Conservation (phyloP, 2,329 filamentous ascomycete species). For the Penicillium sp. region DNA sequence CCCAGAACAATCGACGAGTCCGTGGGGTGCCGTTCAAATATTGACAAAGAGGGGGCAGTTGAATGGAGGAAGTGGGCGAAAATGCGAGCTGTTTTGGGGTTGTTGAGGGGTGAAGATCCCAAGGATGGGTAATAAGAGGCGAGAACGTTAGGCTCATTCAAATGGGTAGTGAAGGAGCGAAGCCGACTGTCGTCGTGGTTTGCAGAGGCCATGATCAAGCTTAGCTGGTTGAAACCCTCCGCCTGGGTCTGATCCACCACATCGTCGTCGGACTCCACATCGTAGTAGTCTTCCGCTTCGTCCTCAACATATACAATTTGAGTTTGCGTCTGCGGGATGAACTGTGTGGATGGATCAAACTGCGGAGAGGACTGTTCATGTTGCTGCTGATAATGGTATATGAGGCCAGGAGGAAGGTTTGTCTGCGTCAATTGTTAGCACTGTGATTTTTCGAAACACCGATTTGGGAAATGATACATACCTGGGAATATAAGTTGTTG, state of each 20-base stretch:
- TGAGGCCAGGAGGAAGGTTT: background rate
- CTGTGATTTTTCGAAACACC: background rate
- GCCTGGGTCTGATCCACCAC: slow-evolving; percentile 40
- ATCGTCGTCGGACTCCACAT: slow-evolving; percentile 62
- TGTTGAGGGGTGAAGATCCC: slow-evolving; percentile 70
- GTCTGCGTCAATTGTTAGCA: background rate
- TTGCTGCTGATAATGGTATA: slow-evolving; percentile 14
- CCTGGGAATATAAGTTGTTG: slow-evolving; percentile 5
- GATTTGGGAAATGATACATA: background rate
- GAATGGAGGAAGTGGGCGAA: slow-evolving; percentile 92
- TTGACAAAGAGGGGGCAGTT: slow-evolving; percentile 79
- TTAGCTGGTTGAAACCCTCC: slow-evolving; percentile 39
- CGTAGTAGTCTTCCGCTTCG: slow-evolving; percentile 61
- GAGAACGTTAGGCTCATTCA: slow-evolving; percentile 52
- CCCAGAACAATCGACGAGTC: slow-evolving; percentile 69
- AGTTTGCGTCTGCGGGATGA: slow-evolving; percentile 13
- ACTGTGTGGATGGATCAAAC: slow-evolving; percentile 7
- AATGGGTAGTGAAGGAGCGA: slow-evolving; percentile 49
- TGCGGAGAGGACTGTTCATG: slow-evolving; percentile 3
- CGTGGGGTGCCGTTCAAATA: slow-evolving; percentile 79
- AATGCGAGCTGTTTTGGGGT: slow-evolving; percentile 74
- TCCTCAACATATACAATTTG: slow-evolving; percentile 47
- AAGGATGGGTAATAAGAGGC: slow-evolving; percentile 66
- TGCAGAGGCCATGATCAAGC: slow-evolving; percentile 46
- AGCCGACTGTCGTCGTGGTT: slow-evolving; percentile 48